These are phyloP conservation scores for Zea luxurians DNA, from an alignment of 176 grass and related monocot genomes.

Conservation along the genomic window DNA sequence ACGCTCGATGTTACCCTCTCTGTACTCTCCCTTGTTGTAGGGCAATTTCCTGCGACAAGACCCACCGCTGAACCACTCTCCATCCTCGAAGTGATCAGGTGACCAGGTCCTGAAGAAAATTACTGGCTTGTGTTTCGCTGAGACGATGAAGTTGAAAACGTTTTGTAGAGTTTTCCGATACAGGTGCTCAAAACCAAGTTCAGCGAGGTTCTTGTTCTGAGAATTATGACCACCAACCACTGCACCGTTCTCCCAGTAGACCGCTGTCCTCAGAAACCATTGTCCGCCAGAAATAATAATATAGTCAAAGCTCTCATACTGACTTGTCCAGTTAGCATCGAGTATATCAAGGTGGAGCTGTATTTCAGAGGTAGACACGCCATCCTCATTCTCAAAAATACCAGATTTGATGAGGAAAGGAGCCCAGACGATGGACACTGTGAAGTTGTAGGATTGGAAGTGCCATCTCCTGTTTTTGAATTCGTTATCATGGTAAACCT, in stretches of 20 bases:
- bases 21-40: conserved; percentile 65
- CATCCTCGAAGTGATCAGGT: conserved; percentile 84
- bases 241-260: conserved; percentile 65
- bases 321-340: conserved; percentile 59
- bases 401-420: conserved; percentile 74
- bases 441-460: conserved; percentile 76
- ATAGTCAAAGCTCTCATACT: conserved; percentile 70
- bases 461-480: conserved; percentile 71
- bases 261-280: conserved; percentile 80
- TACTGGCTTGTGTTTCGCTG: conserved; percentile 52
- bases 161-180: conserved; percentile 62
- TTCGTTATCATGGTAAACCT: conserved; percentile 70
- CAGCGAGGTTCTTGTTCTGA: conserved; percentile 53
- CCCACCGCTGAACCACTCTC: conserved; percentile 76
- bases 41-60: conserved; percentile 54
- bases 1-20: conserved; percentile 49
- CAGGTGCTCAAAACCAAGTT: conserved; percentile 65
- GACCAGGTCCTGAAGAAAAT: conserved; percentile 87
- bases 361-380: conserved; percentile 63
- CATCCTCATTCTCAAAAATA: conserved; percentile 80
- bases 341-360: conserved; percentile 75
- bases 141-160: conserved; percentile 57
- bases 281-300: conserved; percentile 78
- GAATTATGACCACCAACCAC: conserved; percentile 80
- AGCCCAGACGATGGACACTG: conserved; percentile 65